phyloP scores from a whole-genome alignment of 352 stramenopile genomes.

The Poterioochromonas sp. region DNA sequence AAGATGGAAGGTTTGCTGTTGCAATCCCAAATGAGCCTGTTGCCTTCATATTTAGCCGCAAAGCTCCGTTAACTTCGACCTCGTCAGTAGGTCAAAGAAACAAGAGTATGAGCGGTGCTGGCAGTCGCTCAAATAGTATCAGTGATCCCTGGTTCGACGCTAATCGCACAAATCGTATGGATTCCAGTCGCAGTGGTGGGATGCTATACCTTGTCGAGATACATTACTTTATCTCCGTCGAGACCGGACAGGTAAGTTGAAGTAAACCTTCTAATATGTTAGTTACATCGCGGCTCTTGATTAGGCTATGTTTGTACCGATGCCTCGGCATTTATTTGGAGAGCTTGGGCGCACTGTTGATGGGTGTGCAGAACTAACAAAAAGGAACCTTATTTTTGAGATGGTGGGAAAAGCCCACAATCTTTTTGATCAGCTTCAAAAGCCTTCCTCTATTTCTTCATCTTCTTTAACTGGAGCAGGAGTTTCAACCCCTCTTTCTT shows the following conservation, averaged over 20 bases:
- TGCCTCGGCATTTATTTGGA: slow-evolving; percentile 16
- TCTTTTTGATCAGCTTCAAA: not conserved
- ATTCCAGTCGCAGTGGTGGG: not conserved
- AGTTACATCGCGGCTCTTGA: not conserved
- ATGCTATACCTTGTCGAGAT: slow-evolving; percentile 19
- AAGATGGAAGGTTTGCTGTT: slow-evolving; percentile 18
- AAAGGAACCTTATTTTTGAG: not conserved
- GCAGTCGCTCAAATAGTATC: not conserved
- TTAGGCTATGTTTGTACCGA: slow-evolving; percentile 10
- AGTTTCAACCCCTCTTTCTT: not conserved
- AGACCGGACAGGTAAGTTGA: slow-evolving; percentile 20
- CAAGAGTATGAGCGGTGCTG: not conserved
- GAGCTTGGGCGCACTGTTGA: not conserved
- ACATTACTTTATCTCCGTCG: not conserved
- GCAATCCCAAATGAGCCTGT: not conserved
- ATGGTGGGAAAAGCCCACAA: not conserved
- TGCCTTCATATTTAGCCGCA: slow-evolving; percentile 18
- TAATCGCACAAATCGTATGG: not conserved
- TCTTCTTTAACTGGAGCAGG: not conserved
- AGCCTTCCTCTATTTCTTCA: not conserved
- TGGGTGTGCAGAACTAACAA: not conserved
- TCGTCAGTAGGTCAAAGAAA: not conserved
- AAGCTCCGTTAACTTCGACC: not conserved
- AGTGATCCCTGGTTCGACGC: not conserved
- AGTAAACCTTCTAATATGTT: not conserved